Conservation (phyloP, 2,329 filamentous ascomycete genomes). For the Teratosphaeria gauchensis region DNA sequence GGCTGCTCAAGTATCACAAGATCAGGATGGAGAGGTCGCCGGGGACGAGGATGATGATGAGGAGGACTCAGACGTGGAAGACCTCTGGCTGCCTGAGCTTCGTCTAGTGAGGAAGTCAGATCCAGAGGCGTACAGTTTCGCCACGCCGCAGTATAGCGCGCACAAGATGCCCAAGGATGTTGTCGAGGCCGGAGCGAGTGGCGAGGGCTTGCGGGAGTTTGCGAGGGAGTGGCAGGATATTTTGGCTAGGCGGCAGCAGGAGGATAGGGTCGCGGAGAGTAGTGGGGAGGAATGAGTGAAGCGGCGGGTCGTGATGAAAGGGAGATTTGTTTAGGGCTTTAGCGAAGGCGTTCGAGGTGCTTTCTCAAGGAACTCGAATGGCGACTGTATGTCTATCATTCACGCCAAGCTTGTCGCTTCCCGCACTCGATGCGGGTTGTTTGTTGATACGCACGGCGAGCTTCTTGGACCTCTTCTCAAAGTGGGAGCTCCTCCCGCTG, state of each 20-base stretch:
- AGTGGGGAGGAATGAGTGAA: conserved; percentile 18
- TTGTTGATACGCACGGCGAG: too few relatives aligned
- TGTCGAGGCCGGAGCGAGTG: conserved; percentile 54
- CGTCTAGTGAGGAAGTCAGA: conserved; percentile 75
- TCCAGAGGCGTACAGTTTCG: conserved; percentile 79
- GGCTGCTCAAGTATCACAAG: neutral
- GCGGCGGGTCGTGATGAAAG: too few relatives aligned
- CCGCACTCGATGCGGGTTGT: too few relatives aligned
- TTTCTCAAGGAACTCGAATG: too few relatives aligned
- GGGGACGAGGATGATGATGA: conserved; percentile 37
- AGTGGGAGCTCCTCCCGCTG: too few relatives aligned
- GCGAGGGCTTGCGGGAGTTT: conserved; percentile 63
- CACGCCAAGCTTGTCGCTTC: too few relatives aligned
- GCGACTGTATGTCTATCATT: too few relatives aligned
- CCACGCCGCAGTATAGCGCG: conserved; percentile 78
- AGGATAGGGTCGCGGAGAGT: conserved; percentile 22
- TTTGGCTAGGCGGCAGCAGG: conserved; percentile 32
- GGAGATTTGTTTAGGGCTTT: too few relatives aligned
- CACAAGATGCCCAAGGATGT: conserved; percentile 94
- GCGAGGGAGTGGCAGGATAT: conserved; percentile 41
- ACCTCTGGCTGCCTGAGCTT: conserved; percentile 60
- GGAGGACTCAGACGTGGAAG: conserved; percentile 27
- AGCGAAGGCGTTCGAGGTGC: too few relatives aligned
- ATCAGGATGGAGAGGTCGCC: too few relatives aligned
- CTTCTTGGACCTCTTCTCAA: too few relatives aligned